phyloP scores from a whole-genome alignment of 257 asterid genomes.

The Hygrophila difformis region DNA sequence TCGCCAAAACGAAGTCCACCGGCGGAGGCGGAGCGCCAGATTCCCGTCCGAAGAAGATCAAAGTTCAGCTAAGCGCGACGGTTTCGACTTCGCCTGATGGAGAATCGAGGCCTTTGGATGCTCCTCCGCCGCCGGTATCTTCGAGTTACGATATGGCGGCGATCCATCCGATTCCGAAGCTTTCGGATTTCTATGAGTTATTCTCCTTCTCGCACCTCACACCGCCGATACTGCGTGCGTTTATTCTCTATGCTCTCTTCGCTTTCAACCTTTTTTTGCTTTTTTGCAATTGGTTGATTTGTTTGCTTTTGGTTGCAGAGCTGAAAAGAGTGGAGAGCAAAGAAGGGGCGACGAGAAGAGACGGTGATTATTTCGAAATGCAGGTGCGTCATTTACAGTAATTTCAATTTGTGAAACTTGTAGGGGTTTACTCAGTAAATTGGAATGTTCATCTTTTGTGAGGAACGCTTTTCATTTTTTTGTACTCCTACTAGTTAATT shows the following conservation, averaged over 20 bases:
- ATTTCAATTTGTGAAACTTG: no score
- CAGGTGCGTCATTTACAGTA: no score
- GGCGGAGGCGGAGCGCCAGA: conserved; percentile 36
- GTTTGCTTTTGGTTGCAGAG: conserved; percentile 27
- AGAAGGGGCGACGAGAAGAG: conserved; percentile 44
- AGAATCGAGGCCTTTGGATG: conserved; percentile 35
- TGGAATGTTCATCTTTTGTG: not conserved
- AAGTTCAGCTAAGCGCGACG: conserved; percentile 31
- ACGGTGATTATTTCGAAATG: conserved; percentile 78
- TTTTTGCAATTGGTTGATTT: not conserved
- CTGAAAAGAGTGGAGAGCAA: conserved; percentile 50
- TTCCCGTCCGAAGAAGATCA: conserved; percentile 41
- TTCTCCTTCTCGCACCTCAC: conserved; percentile 77
- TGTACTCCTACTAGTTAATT: not conserved
- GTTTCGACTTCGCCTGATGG: conserved; percentile 43
- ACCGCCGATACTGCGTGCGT: conserved; percentile 79
- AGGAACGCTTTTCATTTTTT: not conserved
- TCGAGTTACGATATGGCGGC: conserved; percentile 88
- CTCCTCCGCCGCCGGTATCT: conserved; percentile 38
- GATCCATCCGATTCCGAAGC: conserved; percentile 94
- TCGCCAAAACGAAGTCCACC: conserved; percentile 55
- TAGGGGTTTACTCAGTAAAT: no score
- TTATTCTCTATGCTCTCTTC: not conserved
- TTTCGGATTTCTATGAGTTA: conserved; percentile 94
- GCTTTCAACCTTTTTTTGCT: not conserved